Percentiles rank a stretch among this genome's conserved stretches.
Evolutionary conservation across 352 stramenopile genomes (phyloP).

Genomic region (Globisporangium viniferum): DNA sequence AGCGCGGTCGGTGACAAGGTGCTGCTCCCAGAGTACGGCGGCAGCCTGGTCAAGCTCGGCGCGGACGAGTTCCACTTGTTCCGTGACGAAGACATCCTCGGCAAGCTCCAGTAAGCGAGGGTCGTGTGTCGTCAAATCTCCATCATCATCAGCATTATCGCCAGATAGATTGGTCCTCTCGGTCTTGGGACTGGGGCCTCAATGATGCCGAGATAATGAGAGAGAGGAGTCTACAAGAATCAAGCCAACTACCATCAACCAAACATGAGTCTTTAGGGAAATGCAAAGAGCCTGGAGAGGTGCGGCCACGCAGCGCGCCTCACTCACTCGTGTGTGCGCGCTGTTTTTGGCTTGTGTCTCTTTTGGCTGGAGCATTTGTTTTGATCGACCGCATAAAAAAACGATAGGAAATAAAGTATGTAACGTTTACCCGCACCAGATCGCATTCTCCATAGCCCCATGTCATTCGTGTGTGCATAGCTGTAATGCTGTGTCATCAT

Average conservation of each 20-base stretch:
- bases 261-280: slow-evolving; percentile 7
- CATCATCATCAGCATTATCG: neutral
- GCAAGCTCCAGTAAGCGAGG: slow-evolving; percentile 89
- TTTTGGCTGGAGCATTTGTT: neutral
- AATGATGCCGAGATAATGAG: slow-evolving; percentile 10
- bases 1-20: slow-evolving; percentile 93
- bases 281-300: neutral
- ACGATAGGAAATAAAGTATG: slow-evolving; percentile 39
- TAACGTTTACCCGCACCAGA: slow-evolving; percentile 20
- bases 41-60: slow-evolving; percentile 90
- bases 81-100: slow-evolving; percentile 96
- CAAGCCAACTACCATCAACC: neutral
- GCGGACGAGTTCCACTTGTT: slow-evolving; percentile 94
- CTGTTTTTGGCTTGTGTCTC: neutral
- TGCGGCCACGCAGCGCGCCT: neutral
- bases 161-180: slow-evolving; percentile 5
- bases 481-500: neutral
- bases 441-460: neutral
- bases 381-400: slow-evolving; percentile 10
- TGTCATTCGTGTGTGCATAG: neutral
- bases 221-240: neutral
- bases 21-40: slow-evolving; percentile 95
- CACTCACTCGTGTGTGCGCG: neutral
- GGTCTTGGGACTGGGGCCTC: neutral
- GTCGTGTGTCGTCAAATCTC: neutral